Evolutionary conservation across 2,329 filamentous ascomycete species (phyloP), one percentile per base, ranked within the genome.

Genomic region (Alternaria infectoria): DNA sequence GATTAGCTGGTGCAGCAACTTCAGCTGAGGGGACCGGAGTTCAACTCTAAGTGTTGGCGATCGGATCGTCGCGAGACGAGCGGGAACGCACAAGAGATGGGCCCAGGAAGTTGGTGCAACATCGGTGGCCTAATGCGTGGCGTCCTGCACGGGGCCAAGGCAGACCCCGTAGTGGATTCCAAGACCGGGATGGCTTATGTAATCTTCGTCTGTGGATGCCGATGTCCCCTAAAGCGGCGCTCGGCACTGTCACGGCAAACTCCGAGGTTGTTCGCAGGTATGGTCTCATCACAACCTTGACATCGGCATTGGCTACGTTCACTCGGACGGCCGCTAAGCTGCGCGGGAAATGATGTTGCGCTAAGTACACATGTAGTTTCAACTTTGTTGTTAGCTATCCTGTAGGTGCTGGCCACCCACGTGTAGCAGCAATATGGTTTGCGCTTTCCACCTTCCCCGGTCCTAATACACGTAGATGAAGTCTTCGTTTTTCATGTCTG

Each of bases 401-500:
- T 40, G 9, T 40, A 40, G 36, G 36, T 40, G 36, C 36, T 40
- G 36, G 36, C n/a, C 36, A 40, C 36, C 36, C 36, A 40, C 36
- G 36, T 40, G 36, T 40, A 40, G 36, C 36, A 40, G n/a, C 36
- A 10, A 10, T 17, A 1, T 40, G 36, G 36, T 40, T 40, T 10
- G 36, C 36, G 36, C 15, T n/a, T 17, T 25, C 32, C 23, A n/a
- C 19, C 25, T 54, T 50, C 23, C 28, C 28, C 12, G 5, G 17
- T 58, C 25, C 49, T 44, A 61, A 11, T 61, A 61, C 17, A 61
- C 58, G 28, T 61, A 61, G n/a, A 61, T 61, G 30, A 61, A 72
- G 30, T 72, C 70, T 60, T 72, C 70, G 40, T 71, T 72, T 54
- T 59, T 17, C 59, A 72, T 61, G 30, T 72, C 70, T 9, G 70